Conservation (phyloP, 2,329 filamentous ascomycete species). For the Phoma sp. region DNA sequence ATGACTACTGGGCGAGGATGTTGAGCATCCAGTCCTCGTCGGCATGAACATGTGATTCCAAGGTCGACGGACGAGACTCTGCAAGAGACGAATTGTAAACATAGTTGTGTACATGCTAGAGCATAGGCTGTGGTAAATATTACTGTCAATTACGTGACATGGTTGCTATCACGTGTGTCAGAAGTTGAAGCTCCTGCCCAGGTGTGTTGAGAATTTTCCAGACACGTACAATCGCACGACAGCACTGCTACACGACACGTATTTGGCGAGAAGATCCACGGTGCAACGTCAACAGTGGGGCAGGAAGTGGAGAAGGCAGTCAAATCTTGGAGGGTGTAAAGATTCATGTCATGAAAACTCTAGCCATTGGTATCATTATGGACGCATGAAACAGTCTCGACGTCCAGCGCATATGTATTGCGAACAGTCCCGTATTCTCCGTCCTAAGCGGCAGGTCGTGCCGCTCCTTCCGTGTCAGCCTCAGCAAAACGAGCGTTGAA, state of each 20-base stretch:
- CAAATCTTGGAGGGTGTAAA: slow-evolving; percentile 6
- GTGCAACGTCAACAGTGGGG: slow-evolving; percentile 15
- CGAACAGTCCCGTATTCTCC: slow-evolving; percentile 8
- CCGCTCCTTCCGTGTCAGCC: slow-evolving; percentile 14
- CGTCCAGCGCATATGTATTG: slow-evolving; percentile 7
- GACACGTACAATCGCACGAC: too few species aligned
- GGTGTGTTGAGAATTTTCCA: too few species aligned
- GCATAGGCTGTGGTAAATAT: slow-evolving; percentile 13
- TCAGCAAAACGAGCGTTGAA: slow-evolving; percentile 6
- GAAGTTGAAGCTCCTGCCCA: too few species aligned
- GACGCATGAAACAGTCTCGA: slow-evolving; percentile 15
- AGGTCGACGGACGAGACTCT: not conserved
- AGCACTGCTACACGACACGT: not conserved
- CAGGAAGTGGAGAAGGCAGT: slow-evolving; percentile 5
- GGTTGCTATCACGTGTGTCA: not conserved
- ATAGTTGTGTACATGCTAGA: slow-evolving; percentile 16
- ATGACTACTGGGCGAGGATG: slow-evolving; percentile 29
- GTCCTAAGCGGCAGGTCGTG: slow-evolving; percentile 10
- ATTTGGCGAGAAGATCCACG: not conserved
- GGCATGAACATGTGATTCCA: slow-evolving; percentile 2
- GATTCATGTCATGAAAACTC: slow-evolving; percentile 15
- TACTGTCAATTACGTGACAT: not conserved
- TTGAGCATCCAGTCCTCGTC: slow-evolving; percentile 23
- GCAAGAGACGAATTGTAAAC: slow-evolving; percentile 19
- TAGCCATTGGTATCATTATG: slow-evolving; percentile 15